Conservation (phyloP, 805 yeast genomes). For the Candida sithepensis region DNA sequence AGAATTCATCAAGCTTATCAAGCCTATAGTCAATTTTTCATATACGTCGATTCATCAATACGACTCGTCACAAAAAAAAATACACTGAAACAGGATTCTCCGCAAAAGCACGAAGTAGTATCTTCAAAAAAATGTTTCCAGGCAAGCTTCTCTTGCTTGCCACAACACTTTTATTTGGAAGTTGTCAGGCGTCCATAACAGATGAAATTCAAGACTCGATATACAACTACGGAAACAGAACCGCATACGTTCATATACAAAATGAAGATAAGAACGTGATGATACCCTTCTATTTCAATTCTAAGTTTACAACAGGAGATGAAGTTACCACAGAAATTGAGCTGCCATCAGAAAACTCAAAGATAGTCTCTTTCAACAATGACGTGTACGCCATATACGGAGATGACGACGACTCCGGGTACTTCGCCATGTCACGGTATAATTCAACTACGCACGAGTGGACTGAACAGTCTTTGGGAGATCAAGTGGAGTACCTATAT, state of each 20-base stretch:
- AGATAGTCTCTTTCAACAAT: conserved; percentile 16
- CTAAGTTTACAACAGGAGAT: conserved; percentile 21
- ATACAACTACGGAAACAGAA: conserved; percentile 30
- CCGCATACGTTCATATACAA: conserved; percentile 25
- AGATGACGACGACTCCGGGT: not conserved
- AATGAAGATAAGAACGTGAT: conserved; percentile 12
- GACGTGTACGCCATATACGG: conserved; percentile 26
- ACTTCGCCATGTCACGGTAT: conserved; percentile 11
- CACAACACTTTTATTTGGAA: not conserved
- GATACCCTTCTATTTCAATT: conserved; percentile 27
- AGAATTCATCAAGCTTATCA: too few species aligned
- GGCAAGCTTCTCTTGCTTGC: not conserved
- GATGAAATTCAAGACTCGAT: conserved; percentile 21
- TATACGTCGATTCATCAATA: too few species aligned
- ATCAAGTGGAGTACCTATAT: conserved; percentile 18
- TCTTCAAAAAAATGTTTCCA: not conserved
- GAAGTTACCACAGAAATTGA: conserved; percentile 9
- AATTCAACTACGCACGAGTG: conserved; percentile 19
- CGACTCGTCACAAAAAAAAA: not conserved
- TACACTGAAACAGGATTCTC: too few species aligned
- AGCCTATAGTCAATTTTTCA: too few species aligned
- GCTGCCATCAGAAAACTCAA: conserved; percentile 22
- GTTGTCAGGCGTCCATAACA: not conserved
- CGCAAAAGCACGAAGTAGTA: too few species aligned
- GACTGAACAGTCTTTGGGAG: conserved; percentile 17